Base-by-base conservation (phyloP, 108 stramenopile genomes). In the Skeletonema tropicum region DNA sequence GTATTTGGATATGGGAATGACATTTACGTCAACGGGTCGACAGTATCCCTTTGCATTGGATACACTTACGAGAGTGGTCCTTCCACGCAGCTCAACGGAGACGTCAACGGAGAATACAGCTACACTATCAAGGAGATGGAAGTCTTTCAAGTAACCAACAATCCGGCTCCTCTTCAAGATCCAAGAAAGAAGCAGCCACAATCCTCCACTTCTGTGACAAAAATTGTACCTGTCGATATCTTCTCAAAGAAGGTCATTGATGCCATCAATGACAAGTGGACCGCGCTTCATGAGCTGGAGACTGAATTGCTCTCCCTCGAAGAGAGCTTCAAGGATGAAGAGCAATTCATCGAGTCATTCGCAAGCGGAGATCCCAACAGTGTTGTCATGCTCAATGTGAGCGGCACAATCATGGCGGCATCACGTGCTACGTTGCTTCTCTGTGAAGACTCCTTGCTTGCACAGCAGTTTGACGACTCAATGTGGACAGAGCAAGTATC, bases 311-410 rank as follows among this genome's bases (percentile, higher is more conserved):
- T 35, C 26, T 25, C 32, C 25, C 62, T 64, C 11, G 73, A 74
- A 74, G 73, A 65, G 17, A 58, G 36, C 32, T 65, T 74, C 64
- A 65, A 64, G 39, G 64, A 74, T 57, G 73, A 74, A 65, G 41
- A 36, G 25, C 52, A 15, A 14, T 65, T 74, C 64, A 74, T 65
- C 10, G 31, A 48, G 32, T 21, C 15, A 19, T 64, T 74, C 64
- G 33, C 32, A 14, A 57, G 52, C n/a, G 63, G 64, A 13, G 39
- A 64, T 19, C 1, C 65, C 55, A 33, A 36, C 19, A 63, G 57
- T 36, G 49, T 74, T 32, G 63, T 65, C 13, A 9, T 46, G 21
- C 64, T 74, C 8, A 65, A 74, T 57, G 73, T 74, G 17, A 46
- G 64, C n/a, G 73, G 73, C 5, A 65, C 63, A 5, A 48, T 36